Evolutionary conservation across 176 grass and related monocot genomes (phyloP).

Genomic region (Typha latifolia): DNA sequence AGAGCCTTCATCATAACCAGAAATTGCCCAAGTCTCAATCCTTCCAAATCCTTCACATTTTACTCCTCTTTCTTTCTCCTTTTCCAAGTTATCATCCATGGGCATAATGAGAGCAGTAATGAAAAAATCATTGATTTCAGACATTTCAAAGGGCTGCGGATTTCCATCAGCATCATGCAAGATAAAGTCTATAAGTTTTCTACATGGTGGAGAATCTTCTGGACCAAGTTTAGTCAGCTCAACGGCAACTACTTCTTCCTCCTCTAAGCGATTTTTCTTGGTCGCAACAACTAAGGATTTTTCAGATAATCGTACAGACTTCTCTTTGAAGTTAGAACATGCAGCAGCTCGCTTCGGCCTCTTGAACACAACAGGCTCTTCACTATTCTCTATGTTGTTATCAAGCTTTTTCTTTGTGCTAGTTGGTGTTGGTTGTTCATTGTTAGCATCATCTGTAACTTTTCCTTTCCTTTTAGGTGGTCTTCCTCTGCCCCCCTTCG

Average conservation of each 20-base stretch:
- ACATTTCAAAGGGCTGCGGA: conserved; percentile 93
- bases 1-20: conserved; percentile 96
- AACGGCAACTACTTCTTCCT: conserved; percentile 79
- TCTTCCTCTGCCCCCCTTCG: conserved; percentile 54
- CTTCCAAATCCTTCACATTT: conserved; percentile 95
- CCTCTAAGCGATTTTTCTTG: conserved; percentile 61
- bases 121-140: conserved; percentile 85
- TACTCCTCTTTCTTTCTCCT: conserved; percentile 77
- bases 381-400: conserved; percentile 27
- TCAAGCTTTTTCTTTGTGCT: conserved; percentile 15
- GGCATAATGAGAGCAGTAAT: conserved; percentile 94
- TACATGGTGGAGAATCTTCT: conserved; percentile 60
- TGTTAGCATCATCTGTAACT: conserved; percentile 25
- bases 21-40: conserved; percentile 89
- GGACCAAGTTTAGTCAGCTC: conserved; percentile 68
- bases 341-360: conserved; percentile 70
- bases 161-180: conserved; percentile 87
- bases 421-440: conserved; percentile 8
- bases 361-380: conserved; percentile 27
- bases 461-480: conserved; percentile 39
- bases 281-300: conserved; percentile 46
- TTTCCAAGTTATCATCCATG: conserved; percentile 76
- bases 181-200: conserved; percentile 82
- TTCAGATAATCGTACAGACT: conserved; percentile 49
- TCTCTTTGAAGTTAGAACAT: conserved; percentile 79